A percentile compares a stretch with the other conserved stretches of the same genome.
phyloP scores from a whole-genome alignment of 257 asterid genomes.

The Marsdenia floribunda region DNA sequence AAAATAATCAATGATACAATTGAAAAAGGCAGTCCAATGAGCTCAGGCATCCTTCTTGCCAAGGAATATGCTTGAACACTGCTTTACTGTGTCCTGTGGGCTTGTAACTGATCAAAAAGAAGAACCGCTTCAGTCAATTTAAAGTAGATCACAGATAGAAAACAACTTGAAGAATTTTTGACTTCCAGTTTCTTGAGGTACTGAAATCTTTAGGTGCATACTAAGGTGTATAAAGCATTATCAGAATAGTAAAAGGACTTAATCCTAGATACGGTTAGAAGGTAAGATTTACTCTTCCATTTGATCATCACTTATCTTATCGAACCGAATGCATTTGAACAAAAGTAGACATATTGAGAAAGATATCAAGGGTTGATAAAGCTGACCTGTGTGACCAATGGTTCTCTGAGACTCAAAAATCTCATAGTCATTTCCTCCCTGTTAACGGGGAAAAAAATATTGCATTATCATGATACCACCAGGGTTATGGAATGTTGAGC shows the following conservation, averaged over 20 bases:
- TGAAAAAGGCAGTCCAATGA: neutral
- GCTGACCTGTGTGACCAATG: constrained; percentile 79
- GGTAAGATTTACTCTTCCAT: neutral
- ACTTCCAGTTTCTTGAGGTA: neutral
- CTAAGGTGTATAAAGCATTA: neutral
- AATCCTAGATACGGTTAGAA: neutral
- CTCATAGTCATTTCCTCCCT: constrained; percentile 96
- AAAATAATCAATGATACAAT: neutral
- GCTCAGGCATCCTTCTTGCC: constrained; percentile 33
- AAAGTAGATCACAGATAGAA: neutral
- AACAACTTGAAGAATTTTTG: neutral
- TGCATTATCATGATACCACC: neutral
- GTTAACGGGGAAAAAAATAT: constrained; percentile 1
- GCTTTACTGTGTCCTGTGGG: constrained; percentile 69
- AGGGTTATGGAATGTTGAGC: neutral
- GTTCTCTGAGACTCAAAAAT: constrained; percentile 88
- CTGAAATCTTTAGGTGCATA: too few relatives aligned
- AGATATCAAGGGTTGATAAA: neutral
- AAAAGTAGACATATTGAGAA: neutral
- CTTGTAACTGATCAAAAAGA: constrained; percentile 51
- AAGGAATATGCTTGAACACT: constrained; percentile 61
- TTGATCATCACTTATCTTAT: neutral
- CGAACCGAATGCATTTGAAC: neutral
- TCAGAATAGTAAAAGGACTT: neutral
- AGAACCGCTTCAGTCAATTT: neutral